Evolutionary conservation across 2,329 filamentous ascomycete species (phyloP).

Genomic region (Penicillium brevicompactum): DNA sequence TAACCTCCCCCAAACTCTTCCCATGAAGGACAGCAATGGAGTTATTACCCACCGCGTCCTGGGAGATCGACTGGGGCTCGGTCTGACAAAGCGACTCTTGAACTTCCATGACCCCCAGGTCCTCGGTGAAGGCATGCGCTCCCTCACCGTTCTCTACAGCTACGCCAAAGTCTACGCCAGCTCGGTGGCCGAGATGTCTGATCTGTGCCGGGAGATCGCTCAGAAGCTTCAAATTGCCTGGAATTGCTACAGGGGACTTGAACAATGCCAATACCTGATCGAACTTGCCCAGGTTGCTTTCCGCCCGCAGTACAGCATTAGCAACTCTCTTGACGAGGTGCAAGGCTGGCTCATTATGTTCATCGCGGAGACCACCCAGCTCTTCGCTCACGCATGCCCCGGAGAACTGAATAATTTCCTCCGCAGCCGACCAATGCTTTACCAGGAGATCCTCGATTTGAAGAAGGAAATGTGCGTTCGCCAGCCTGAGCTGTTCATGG

Average conservation of each 20-base stretch:
- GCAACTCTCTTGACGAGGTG: neutral
- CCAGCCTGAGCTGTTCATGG: neutral
- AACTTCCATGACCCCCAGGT: too few relatives aligned
- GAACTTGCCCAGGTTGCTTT: slow-evolving; percentile 4
- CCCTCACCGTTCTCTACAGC: neutral
- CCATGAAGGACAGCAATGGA: too few relatives aligned
- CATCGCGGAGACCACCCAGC: slow-evolving; percentile 15
- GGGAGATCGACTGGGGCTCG: too few relatives aligned
- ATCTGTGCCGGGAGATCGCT: slow-evolving; percentile 2
- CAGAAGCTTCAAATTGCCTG: slow-evolving; percentile 23
- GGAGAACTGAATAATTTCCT: slow-evolving; percentile 12
- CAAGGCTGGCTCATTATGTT: slow-evolving; percentile 16
- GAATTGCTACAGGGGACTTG: slow-evolving; percentile 22
- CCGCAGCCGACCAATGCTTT: neutral
- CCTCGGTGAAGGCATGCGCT: neutral
- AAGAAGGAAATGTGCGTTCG: neutral
- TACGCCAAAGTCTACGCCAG: neutral
- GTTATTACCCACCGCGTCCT: too few relatives aligned
- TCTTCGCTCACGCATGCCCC: slow-evolving; percentile 9
- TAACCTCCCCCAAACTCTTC: too few relatives aligned
- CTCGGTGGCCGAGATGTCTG: neutral
- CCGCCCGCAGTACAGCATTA: neutral
- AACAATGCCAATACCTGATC: slow-evolving; percentile 14
- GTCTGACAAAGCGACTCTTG: too few relatives aligned
- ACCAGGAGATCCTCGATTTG: slow-evolving; percentile 3